A percentile compares a stretch with the other conserved stretches of the same genome.
Evolutionary conservation across 805 yeast genomes (phyloP).

Genomic region (Isabelozyma pseudorhagii): DNA sequence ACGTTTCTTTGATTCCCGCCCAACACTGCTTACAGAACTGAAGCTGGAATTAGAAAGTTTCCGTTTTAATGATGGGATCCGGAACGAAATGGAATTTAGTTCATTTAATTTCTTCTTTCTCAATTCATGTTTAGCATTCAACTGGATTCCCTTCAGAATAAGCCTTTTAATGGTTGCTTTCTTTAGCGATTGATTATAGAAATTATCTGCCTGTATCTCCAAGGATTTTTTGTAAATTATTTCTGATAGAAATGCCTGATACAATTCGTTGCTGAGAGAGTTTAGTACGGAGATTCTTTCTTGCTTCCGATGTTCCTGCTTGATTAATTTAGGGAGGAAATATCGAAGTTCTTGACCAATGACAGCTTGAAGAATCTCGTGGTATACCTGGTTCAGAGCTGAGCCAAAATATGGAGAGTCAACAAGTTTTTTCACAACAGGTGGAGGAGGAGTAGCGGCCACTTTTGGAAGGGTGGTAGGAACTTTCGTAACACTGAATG

Average conservation of each 20-base stretch:
- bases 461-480: too few relatives aligned
- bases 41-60: neutral
- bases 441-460: neutral
- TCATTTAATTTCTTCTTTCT: constrained; percentile 32
- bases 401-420: constrained; percentile 21
- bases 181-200: constrained; percentile 30
- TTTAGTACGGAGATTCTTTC: constrained; percentile 26
- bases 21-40: neutral
- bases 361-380: constrained; percentile 15
- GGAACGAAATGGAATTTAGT: constrained; percentile 11
- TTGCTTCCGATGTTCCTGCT: constrained; percentile 14
- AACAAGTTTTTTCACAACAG: constrained; percentile 13
- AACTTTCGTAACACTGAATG: too few relatives aligned
- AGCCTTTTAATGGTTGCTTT: constrained; percentile 28
- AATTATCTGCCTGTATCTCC: constrained; percentile 44
- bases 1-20: constrained; percentile 10
- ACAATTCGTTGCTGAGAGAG: constrained; percentile 49
- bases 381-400: constrained; percentile 23
- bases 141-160: constrained; percentile 16
- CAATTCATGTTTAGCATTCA: constrained; percentile 18
- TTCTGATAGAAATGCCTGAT: constrained; percentile 60
- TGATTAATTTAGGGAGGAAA: constrained; percentile 22
- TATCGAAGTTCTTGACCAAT: constrained; percentile 22
- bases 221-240: constrained; percentile 41
- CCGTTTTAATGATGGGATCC: constrained; percentile 1